phyloP scores from a whole-genome alignment of 2,329 filamentous ascomycete genomes.

The Phaeosphaeriaceae sp. region DNA sequence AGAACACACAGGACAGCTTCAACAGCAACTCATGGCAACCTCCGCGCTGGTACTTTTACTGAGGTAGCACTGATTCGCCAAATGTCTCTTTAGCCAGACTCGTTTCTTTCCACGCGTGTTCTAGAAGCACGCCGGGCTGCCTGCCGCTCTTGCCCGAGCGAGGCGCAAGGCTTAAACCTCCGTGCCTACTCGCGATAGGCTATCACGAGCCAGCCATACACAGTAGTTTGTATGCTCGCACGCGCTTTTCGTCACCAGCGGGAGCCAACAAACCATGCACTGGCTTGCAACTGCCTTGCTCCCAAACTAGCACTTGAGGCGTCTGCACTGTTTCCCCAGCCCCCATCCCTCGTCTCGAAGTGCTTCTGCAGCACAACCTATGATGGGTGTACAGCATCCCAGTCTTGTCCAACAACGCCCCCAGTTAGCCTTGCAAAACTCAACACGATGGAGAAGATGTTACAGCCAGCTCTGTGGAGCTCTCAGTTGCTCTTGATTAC shows the following conservation, averaged over 20 bases:
- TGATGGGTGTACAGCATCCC: not conserved
- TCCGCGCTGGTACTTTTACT: not conserved
- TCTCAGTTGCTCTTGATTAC: not conserved
- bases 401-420: not conserved
- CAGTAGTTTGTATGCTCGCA: too few relatives aligned
- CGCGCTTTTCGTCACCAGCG: not conserved
- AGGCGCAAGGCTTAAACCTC: not conserved
- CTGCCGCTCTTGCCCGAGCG: not conserved
- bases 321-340: too few relatives aligned
- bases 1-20: too few relatives aligned
- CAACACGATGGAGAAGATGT: not conserved
- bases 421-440: not conserved
- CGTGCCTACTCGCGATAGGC: too few relatives aligned
- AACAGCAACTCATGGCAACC: constrained; percentile 6
- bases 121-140: constrained; percentile 17
- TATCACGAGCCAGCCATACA: too few relatives aligned
- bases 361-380: not conserved
- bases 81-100: too few relatives aligned
- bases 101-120: constrained; percentile 11
- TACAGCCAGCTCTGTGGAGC: not conserved
- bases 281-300: too few relatives aligned
- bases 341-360: not conserved
- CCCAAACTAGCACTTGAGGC: too few relatives aligned
- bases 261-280: too few relatives aligned
- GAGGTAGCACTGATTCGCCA: constrained; percentile 2